Conservation (phyloP, 345 rosid genomes). For the Mercurialis annua region DNA sequence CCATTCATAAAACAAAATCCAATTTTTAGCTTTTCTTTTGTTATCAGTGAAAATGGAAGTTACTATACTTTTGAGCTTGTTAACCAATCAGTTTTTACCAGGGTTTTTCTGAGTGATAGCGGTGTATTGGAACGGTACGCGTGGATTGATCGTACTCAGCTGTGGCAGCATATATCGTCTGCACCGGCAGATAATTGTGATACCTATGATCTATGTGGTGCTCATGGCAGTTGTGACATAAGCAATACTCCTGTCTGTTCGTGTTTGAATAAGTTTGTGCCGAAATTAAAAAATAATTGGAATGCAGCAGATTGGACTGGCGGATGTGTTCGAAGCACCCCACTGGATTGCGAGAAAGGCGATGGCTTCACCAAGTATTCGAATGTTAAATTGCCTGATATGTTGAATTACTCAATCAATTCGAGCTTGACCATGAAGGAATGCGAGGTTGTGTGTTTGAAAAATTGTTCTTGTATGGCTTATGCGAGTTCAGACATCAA, state of each 20-base stretch:
- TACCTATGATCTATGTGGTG: conserved; percentile 18
- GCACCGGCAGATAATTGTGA: conserved; percentile 16
- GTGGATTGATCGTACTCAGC: background rate
- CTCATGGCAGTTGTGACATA: conserved; percentile 4
- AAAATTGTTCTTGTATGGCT: conserved; percentile 26
- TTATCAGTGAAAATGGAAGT: background rate
- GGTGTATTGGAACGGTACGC: background rate
- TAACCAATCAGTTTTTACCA: background rate
- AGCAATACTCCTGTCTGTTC: conserved; percentile 5
- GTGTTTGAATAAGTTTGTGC: conserved; percentile 18
- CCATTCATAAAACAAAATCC: background rate
- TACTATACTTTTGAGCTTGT: background rate
- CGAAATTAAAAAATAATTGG: conserved; percentile 11
- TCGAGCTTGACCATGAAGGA: conserved; percentile 5
- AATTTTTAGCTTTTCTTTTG: background rate
- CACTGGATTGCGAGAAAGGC: conserved; percentile 5
- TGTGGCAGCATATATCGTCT: background rate
- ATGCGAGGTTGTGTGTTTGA: conserved; percentile 15
- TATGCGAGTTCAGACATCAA: conserved; percentile 21
- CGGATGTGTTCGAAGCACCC: conserved; percentile 18
- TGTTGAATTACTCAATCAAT: background rate
- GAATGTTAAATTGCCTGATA: conserved; percentile 18
- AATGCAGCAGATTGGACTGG: conserved; percentile 5
- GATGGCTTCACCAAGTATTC: conserved; percentile 2
- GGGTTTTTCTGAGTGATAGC: background rate